These are phyloP conservation scores for Isatis lusitanica DNA, from an alignment of 441 rosid species.

Conservation along the genomic window DNA sequence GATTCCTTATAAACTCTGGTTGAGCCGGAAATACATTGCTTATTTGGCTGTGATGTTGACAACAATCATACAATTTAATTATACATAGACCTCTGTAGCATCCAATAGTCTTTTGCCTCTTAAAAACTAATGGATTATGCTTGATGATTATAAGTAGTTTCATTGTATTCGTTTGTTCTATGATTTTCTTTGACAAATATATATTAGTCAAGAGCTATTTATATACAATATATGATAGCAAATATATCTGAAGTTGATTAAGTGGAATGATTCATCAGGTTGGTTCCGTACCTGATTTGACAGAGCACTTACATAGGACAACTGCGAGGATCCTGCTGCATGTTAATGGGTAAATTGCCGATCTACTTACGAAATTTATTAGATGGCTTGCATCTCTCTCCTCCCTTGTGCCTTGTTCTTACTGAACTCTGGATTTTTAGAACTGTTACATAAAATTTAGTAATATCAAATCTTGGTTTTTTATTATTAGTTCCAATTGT, in stretches of 20 bases:
- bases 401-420: background rate
- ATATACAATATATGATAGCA: constrained; percentile 15
- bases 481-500: constrained; percentile 1
- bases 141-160: constrained; percentile 5
- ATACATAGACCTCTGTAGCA: constrained; percentile 4
- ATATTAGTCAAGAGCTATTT: constrained; percentile 5
- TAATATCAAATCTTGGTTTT: constrained; percentile 7
- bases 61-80: background rate
- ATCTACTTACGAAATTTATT: constrained; percentile 2
- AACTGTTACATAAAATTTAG: constrained; percentile 4
- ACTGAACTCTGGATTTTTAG: background rate
- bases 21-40: constrained; percentile 1
- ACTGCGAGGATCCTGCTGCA: constrained; percentile 91
- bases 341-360: constrained; percentile 66
- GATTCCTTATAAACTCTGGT: background rate
- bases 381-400: constrained; percentile 8
- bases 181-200: background rate
- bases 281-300: constrained; percentile 83
- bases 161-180: constrained; percentile 8
- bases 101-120: constrained; percentile 7
- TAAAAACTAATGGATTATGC: background rate
- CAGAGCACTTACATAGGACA: constrained; percentile 75
- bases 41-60: constrained; percentile 8
- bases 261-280: constrained; percentile 59
- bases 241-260: constrained; percentile 27